A percentile compares a stretch with the other conserved stretches of the same genome.
Evolutionary conservation across 2,329 filamentous ascomycete genomes (phyloP).

Genomic region (Hypomyces rosellus): DNA sequence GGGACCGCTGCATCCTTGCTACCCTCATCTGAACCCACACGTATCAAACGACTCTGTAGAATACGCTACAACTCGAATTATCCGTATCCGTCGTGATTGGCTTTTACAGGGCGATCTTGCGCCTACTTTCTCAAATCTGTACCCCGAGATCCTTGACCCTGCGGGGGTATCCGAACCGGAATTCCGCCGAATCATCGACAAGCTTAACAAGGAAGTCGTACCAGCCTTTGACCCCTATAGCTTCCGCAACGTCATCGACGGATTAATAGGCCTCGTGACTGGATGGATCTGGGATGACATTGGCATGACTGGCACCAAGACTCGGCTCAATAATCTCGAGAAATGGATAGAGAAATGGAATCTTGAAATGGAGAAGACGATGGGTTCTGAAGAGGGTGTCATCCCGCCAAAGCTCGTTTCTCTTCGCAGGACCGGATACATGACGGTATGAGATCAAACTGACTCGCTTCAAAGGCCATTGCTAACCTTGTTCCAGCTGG

Average conservation of each 20-base stretch:
- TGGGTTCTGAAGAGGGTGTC: slow-evolving; percentile 43
- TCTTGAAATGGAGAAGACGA: slow-evolving; percentile 53
- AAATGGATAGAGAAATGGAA: slow-evolving; percentile 87
- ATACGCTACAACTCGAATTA: slow-evolving; percentile 75
- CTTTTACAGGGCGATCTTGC: slow-evolving; percentile 82
- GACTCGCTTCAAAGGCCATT: not conserved
- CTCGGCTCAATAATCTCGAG: slow-evolving; percentile 64
- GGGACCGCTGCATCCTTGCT: slow-evolving; percentile 92
- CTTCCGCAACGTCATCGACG: slow-evolving; percentile 72
- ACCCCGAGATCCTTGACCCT: slow-evolving; percentile 91
- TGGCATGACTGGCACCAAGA: slow-evolving; percentile 70
- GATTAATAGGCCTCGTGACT: slow-evolving; percentile 70
- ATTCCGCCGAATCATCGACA: slow-evolving; percentile 75
- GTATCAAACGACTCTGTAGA: slow-evolving; percentile 71
- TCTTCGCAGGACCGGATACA: slow-evolving; percentile 76
- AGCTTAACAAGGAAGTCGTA: slow-evolving; percentile 70
- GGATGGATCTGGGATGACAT: slow-evolving; percentile 95
- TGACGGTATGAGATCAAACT: slow-evolving; percentile 54
- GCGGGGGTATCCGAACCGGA: slow-evolving; percentile 75
- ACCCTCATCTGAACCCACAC: slow-evolving; percentile 87
- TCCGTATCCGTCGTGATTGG: slow-evolving; percentile 88
- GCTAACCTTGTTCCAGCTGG: slow-evolving; percentile 47
- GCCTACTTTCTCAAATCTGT: slow-evolving; percentile 89
- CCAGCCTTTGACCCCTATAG: slow-evolving; percentile 76
- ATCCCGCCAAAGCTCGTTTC: slow-evolving; percentile 67